Evolutionary conservation across 163 green algal genomes (phyloP), one percentile per base, ranked within the genome.

Genomic region (Coccomyxa subellipsoidea): DNA sequence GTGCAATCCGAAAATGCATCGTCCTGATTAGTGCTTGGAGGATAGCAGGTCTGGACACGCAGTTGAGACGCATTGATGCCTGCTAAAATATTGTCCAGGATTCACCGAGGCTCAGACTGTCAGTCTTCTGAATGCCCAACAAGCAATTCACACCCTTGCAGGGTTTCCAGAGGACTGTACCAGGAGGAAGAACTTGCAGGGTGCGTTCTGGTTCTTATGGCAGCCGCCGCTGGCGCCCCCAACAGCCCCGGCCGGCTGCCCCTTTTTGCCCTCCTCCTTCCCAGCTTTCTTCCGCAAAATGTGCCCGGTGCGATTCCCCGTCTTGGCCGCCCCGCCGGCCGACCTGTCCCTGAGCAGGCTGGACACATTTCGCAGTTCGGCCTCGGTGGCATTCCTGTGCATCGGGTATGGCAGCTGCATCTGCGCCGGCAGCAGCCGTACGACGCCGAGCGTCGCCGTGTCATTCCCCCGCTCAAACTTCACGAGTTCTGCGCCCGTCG

Each of bases 101-200:
- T n/a, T n/a, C n/a, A n/a, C n/a, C n/a, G n/a, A n/a, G n/a, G n/a
- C n/a, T n/a, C n/a, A n/a, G n/a, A n/a, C n/a, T n/a, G n/a, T n/a
- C n/a, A n/a, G n/a, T n/a, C n/a, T n/a, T n/a, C n/a, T n/a, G n/a
- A n/a, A n/a, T n/a, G n/a, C n/a, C n/a, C n/a, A 59, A 59, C 47
- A 59, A 18, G 23, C 0, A 12, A 59, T 59, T 59, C 47, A 59
- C 15, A 2, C 47, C 47, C 23, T 5, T 5, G 47, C 47, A 59
- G 47, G 47, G 15, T 10, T 18, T 59, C 15, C 47, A 8, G 4
- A 59, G 47, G 47, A 18, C 21, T 59, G 8, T 34, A 73, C 66
- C 66, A 73, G 66, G 66, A 73, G 8, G 27, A 73, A 73, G 66
- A 73, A 73, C 66, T 73, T 73, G 66, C 66, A 73, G 66, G 66